Conservation (phyloP, 2,329 filamentous ascomycete genomes). For the Cladorrhinum sp. region DNA sequence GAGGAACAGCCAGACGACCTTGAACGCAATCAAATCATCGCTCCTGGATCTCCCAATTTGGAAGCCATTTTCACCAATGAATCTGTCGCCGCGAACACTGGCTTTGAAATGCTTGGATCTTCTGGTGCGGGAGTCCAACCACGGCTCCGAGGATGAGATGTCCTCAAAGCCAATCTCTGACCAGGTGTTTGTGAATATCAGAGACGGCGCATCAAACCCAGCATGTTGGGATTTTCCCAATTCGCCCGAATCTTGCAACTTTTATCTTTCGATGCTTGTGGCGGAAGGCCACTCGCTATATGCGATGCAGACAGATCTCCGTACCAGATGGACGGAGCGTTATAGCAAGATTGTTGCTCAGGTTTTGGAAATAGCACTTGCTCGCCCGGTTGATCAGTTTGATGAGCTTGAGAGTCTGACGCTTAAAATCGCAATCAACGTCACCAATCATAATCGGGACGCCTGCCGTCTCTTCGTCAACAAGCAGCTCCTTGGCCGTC, state of each 20-base stretch:
- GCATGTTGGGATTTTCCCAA: constrained; percentile 38
- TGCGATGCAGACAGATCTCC: constrained; percentile 43
- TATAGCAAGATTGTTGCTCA: constrained; percentile 52
- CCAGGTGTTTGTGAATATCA: constrained; percentile 47
- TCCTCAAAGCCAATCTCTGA: constrained; percentile 48
- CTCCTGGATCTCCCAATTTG: constrained; percentile 58
- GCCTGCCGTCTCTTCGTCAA: constrained; percentile 68
- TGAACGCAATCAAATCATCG: constrained; percentile 52
- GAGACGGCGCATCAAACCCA: constrained; percentile 32
- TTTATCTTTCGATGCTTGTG: constrained; percentile 45
- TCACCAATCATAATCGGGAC: constrained; percentile 74
- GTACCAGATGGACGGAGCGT: constrained; percentile 45
- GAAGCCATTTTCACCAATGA: constrained; percentile 48
- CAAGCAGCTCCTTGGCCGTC: constrained; percentile 48
- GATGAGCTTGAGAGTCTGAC: constrained; percentile 46
- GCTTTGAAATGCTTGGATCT: constrained; percentile 62
- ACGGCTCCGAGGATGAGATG: constrained; percentile 46
- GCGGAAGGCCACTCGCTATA: constrained; percentile 54
- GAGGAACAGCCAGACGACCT: constrained; percentile 55
- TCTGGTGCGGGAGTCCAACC: constrained; percentile 50
- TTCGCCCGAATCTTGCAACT: constrained; percentile 36
- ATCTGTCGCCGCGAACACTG: constrained; percentile 60
- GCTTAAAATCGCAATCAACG: constrained; percentile 74
- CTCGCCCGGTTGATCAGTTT: constrained; percentile 34
- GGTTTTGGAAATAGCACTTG: constrained; percentile 41